These are phyloP conservation scores for Tricholoma saponaceum DNA, from an alignment of 768 basidiomycete genomes.

Conservation along the genomic window DNA sequence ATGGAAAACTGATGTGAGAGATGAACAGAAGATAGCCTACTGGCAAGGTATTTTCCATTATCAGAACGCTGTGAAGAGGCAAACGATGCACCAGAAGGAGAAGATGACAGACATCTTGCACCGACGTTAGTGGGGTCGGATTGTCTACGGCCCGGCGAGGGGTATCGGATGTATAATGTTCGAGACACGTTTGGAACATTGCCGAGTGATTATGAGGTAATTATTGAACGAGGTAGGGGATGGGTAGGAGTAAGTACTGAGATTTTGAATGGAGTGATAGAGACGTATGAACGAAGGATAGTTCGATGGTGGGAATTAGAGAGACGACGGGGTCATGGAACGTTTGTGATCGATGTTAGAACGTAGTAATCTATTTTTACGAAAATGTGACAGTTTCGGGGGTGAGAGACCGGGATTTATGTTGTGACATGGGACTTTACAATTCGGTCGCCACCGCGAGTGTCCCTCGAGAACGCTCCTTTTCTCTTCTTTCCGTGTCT, in stretches of 20 bases:
- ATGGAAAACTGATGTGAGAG: conserved; percentile 8
- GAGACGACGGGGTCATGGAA: conserved; percentile 15
- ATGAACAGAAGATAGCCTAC: conserved; percentile 15
- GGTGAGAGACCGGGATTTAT: background rate
- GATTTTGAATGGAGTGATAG: conserved; percentile 52
- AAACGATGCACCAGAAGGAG: background rate
- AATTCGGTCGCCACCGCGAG: no score
- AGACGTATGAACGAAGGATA: conserved; percentile 57
- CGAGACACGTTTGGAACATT: conserved; percentile 63
- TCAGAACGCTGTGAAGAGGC: background rate
- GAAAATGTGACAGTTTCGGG: conserved; percentile 5
- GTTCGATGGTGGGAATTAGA: conserved; percentile 37
- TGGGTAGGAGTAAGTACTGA: conserved; percentile 54
- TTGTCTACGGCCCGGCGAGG: conserved; percentile 48
- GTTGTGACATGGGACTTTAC: background rate
- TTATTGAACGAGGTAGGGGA: conserved; percentile 47
- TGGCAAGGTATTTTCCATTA: conserved; percentile 42
- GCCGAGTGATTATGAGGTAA: conserved; percentile 42
- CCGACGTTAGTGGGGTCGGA: conserved; percentile 7
- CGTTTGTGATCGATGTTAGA: no score
- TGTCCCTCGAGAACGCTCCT: background rate
- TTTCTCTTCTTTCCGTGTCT: background rate
- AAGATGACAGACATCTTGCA: background rate
- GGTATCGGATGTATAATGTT: conserved; percentile 60
- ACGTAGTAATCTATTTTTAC: conserved; percentile 10